A percentile compares a stretch with the other conserved stretches of the same genome.
Conservation (phyloP, 2,329 filamentous ascomycete genomes). For the Cladorrhinum sp. region DNA sequence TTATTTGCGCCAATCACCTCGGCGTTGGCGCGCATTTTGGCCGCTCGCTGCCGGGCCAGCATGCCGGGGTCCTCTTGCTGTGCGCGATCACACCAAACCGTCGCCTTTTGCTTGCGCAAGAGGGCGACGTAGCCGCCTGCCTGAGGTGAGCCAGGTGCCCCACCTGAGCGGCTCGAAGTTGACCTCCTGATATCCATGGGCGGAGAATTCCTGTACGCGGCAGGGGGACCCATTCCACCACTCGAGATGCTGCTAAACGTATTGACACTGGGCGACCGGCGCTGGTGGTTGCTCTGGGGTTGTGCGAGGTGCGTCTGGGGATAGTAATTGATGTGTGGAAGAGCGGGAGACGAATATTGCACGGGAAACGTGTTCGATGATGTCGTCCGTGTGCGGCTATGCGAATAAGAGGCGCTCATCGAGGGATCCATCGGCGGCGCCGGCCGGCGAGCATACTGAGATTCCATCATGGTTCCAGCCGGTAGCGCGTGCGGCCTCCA, state of each 20-base stretch:
- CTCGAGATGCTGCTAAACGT: slow-evolving; percentile 67
- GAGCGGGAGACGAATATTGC: slow-evolving; percentile 20
- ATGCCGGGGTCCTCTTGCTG: slow-evolving; percentile 88
- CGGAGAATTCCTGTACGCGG: slow-evolving; percentile 54
- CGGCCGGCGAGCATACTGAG: slow-evolving; percentile 33
- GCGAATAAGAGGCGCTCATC: slow-evolving; percentile 42
- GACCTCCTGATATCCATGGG: slow-evolving; percentile 67
- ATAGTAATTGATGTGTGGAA: slow-evolving; percentile 33
- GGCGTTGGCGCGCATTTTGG: slow-evolving; percentile 79
- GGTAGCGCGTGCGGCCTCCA: slow-evolving; percentile 20
- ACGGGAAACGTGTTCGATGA: slow-evolving; percentile 53
- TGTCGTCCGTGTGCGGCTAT: slow-evolving; percentile 55
- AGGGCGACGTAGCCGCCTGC: slow-evolving; percentile 86
- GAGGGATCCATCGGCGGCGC: slow-evolving; percentile 28
- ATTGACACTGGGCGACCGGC: slow-evolving; percentile 64
- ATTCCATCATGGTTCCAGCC: slow-evolving; percentile 32
- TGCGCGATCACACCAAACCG: slow-evolving; percentile 94
- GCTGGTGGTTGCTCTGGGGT: slow-evolving; percentile 40
- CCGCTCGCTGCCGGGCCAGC: slow-evolving; percentile 77
- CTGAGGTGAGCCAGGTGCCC: slow-evolving; percentile 43
- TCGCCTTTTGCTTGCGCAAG: slow-evolving; percentile 95
- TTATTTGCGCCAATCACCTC: slow-evolving; percentile 67
- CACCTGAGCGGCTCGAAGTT: slow-evolving; percentile 71
- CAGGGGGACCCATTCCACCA: slow-evolving; percentile 48
- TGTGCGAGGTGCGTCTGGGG: slow-evolving; percentile 33